Base-by-base conservation (phyloP, 108 stramenopile genomes). In the Chaetoceros tenuissimus region DNA sequence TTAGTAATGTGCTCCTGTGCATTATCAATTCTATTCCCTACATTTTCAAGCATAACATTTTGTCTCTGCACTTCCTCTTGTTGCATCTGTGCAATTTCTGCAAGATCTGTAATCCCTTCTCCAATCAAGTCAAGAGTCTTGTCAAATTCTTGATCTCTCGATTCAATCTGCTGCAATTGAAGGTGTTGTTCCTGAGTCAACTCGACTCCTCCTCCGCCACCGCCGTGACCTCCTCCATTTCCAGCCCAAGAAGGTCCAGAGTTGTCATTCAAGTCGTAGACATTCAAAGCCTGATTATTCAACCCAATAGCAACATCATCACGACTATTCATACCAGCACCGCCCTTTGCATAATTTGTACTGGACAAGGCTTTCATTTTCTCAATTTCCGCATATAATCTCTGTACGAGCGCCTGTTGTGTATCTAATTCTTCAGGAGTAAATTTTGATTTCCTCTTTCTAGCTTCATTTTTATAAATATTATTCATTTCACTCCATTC, bases 131-230 rank as follows among this genome's bases (percentile, higher is more conserved):
- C 89, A 24, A 94, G 80, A 31, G 91, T 84, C 20, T 62, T 67
- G 62, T 94, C 94, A 64, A 94, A 89, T 53, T 92, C 84, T 13
- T 71, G 72, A 59, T 94, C 94, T 20, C 94, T 81, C 27, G 91
- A 74, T 27, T 87, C 77, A 23, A 94, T 61, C 59, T 71, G 64
- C 68, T 85, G 68, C 3, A 94, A 68, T 62, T 84, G 81, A 47
- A 75, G 59, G 48, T 77, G 79, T 53, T 94, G 94, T 5, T 64
- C 63, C 22, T 81, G 77, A 2, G 89, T 84, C 29, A 94, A 49
- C 10, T 83, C 83, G 20, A 58, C 66, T 21, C 62, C 46, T 24
- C 21, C 65, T 27, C 48, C 31, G n/a, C 53, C 19, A 28, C 71
- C 63, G 30, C 63, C 55, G 0, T 67, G 53, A 28, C 74, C 63